Conservation (phyloP, 2,329 filamentous ascomycete genomes). For the Phaeosphaeriaceae sp. region DNA sequence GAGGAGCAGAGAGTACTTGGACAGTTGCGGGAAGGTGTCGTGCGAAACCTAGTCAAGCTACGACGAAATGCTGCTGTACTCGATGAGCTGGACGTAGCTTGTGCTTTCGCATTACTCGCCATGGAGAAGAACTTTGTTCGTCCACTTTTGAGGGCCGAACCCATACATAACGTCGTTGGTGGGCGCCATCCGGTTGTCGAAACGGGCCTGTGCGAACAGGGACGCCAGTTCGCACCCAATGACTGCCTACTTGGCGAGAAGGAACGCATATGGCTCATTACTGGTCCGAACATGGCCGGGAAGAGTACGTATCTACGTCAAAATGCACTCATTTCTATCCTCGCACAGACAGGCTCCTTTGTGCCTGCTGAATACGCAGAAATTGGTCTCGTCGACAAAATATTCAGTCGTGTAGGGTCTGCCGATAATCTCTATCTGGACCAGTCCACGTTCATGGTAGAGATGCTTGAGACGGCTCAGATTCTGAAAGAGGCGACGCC, state of each 20-base stretch:
- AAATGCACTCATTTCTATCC: conserved; percentile 90
- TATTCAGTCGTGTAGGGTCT: conserved; percentile 86
- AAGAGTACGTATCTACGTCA: conserved; percentile 97
- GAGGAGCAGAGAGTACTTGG: conserved; percentile 86
- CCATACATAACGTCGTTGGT: conserved; percentile 77
- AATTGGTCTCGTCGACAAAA: conserved; percentile 91
- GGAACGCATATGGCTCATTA: conserved; percentile 74
- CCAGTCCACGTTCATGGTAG: conserved; percentile 99
- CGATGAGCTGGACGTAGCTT: conserved; percentile 90
- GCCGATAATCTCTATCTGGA: conserved; percentile 94
- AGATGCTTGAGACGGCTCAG: conserved; percentile 95
- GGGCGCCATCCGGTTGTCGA: conserved; percentile 95
- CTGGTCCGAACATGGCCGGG: conserved; percentile 96
- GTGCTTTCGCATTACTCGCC: conserved; percentile 83
- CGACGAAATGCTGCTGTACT: conserved; percentile 89
- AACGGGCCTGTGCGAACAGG: conserved; percentile 77
- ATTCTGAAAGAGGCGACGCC: conserved; percentile 86
- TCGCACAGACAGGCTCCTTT: conserved; percentile 91
- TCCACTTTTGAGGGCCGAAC: conserved; percentile 71
- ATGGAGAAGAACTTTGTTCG: conserved; percentile 75
- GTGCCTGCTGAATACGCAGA: conserved; percentile 88
- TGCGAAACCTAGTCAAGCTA: conserved; percentile 82
- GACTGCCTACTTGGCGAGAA: conserved; percentile 82
- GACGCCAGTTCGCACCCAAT: conserved; percentile 82
- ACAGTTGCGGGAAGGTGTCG: conserved; percentile 75